Base-by-base conservation (phyloP, 2,329 filamentous ascomycete species). In the Scedosporium apiospermum region DNA sequence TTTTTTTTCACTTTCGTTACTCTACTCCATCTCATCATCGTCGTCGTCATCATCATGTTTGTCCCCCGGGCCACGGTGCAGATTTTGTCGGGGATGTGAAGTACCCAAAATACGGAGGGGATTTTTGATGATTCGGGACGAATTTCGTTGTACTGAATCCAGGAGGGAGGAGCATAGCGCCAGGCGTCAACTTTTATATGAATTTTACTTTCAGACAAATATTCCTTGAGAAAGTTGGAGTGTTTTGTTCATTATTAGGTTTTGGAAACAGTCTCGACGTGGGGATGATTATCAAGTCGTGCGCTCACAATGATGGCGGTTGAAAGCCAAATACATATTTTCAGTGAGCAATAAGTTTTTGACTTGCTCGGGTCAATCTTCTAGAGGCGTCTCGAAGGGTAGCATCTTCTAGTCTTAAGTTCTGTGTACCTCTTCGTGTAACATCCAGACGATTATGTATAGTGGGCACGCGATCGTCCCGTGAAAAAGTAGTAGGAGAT, bases 151-250 rank as follows among this genome's bases (percentile, higher is more conserved):
- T 51, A 9, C 26, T 57, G 23, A 57, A 30, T 30, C 12, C 6
- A 16, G 51, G 23, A 27, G 51, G 51, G 14, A 57, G 18, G 23
- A 53, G 59, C 42, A 61, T 61, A 61, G 59, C 59, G 44, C 44
- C 46, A 46, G 59, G 44, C 59, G 59, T 61, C 59, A 30, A 21
- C 10, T 30, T 53, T 38, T 53, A 21, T 18, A 49, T 44, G 21
- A 26, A 38, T 61, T 61, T 51, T 10, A 16, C 41, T 51, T 34
- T 6, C 21, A 27, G 23, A 16, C 34, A 42, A 9, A 27, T 41
- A 14, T 21, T 21, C 34, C 1, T 30, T 26, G 18, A 12, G 27
- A 21, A 12, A 16, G 30, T 34, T 7, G 21, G 16, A 9, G 6
- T 38, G 57, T 60, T 12, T 14, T 16, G 38, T 44, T 23, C 23